These are phyloP conservation scores for Zymoseptoria brevis DNA, from an alignment of 2,329 filamentous ascomycete species.

Conservation along the genomic window DNA sequence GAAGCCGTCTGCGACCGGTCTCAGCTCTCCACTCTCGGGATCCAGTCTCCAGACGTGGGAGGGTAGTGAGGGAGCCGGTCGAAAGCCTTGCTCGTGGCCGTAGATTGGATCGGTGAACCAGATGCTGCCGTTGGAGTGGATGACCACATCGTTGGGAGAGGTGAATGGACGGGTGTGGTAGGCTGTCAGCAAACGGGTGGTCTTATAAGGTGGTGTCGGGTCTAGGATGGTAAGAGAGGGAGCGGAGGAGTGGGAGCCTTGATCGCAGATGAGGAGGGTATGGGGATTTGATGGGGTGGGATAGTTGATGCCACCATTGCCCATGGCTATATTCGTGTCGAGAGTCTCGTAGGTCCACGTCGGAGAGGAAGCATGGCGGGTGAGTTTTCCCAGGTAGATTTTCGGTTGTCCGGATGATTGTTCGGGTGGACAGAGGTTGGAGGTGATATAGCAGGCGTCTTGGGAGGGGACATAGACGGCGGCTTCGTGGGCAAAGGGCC, in stretches of 20 bases:
- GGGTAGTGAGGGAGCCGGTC: conserved; percentile 45
- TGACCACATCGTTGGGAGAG: conserved; percentile 51
- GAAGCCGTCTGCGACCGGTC: conserved; percentile 52
- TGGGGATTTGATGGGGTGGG: conserved; percentile 10
- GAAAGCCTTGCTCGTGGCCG: conserved; percentile 51
- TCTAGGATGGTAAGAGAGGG: conserved; percentile 22
- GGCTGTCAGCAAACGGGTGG: conserved; percentile 44
- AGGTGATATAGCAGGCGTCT: conserved; percentile 37
- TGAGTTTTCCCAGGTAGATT: conserved; percentile 24
- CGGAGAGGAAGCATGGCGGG: conserved; percentile 11
- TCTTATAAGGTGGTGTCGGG: conserved; percentile 16
- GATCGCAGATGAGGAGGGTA: conserved; percentile 27
- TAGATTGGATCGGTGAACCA: conserved; percentile 59
- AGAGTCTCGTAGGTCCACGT: conserved; percentile 39
- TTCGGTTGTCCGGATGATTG: conserved; percentile 2
- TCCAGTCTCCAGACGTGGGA: conserved; percentile 50
- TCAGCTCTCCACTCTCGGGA: conserved; percentile 43
- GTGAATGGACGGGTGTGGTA: conserved; percentile 54
- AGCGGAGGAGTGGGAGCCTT: conserved; percentile 20
- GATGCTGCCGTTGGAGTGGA: conserved; percentile 48
- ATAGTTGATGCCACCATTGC: conserved; percentile 45
- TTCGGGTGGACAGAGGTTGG: conserved; percentile 24
- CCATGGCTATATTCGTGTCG: conserved; percentile 34
- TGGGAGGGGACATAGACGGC: conserved; percentile 28
- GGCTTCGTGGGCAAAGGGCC: conserved; percentile 33